These are phyloP conservation scores for Hanseniaspora guilliermondii DNA, from an alignment of 805 yeast species.

Conservation along the genomic window DNA sequence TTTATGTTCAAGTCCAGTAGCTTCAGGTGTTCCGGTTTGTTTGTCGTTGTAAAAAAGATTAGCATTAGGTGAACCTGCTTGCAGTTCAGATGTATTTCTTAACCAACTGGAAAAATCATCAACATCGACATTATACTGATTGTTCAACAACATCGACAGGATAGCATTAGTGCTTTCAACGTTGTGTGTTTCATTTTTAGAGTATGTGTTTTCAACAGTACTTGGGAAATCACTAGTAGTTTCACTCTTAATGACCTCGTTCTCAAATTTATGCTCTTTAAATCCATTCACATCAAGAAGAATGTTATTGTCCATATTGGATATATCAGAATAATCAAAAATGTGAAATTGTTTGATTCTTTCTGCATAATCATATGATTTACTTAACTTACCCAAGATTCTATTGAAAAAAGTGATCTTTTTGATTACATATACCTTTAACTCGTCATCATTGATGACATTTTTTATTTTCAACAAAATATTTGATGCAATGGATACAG, in stretches of 20 bases:
- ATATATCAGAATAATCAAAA: not conserved
- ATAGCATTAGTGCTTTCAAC: not conserved
- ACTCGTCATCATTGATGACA: not conserved
- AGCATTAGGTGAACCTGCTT: not conserved
- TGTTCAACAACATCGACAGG: constrained; percentile 10
- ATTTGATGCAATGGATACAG: constrained; percentile 26
- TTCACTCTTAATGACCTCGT: not conserved
- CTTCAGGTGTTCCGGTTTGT: not conserved
- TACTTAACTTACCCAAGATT: constrained; percentile 17
- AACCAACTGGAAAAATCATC: constrained; percentile 12
- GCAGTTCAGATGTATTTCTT: not conserved
- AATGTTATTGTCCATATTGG: not conserved
- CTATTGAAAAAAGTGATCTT: constrained; percentile 21
- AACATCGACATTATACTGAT: constrained; percentile 12
- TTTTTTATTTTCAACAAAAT: constrained; percentile 20
- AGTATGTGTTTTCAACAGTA: not conserved
- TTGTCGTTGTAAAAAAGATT: not conserved
- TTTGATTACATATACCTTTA: constrained; percentile 5
- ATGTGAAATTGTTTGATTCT: not conserved
- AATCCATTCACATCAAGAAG: not conserved
- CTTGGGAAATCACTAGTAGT: not conserved
- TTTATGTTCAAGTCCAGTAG: not conserved
- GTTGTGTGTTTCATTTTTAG: not conserved
- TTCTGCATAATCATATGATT: constrained; percentile 9
- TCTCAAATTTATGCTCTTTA: not conserved